phyloP scores from a whole-genome alignment of 2,329 filamentous ascomycete species.

The Cladosporium sphaerospermum region DNA sequence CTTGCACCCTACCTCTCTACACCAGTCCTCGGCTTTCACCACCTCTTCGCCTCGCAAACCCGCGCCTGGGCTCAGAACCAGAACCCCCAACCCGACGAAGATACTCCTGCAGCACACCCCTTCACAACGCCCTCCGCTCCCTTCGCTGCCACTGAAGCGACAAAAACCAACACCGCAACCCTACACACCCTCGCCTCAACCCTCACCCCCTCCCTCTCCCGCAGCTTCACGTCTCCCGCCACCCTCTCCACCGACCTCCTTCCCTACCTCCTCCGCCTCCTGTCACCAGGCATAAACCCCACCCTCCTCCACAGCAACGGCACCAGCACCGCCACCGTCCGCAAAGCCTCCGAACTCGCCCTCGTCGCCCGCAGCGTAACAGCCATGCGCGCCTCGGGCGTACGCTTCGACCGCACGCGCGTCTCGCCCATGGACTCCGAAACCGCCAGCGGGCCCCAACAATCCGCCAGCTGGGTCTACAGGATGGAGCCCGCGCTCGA shows the following conservation, averaged over 20 bases:
- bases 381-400: conserved; percentile 74
- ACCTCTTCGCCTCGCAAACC: conserved; percentile 74
- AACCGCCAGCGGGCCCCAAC: conserved; percentile 15
- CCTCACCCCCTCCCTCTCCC: conserved; percentile 63
- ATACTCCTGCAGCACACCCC: conserved; percentile 44
- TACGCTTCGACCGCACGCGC: conserved; percentile 68
- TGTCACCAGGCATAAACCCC: conserved; percentile 85
- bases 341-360: conserved; percentile 74
- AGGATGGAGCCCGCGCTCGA: conserved; percentile 94
- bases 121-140: conserved; percentile 80
- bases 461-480: conserved; percentile 66
- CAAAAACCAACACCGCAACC: conserved; percentile 69
- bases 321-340: conserved; percentile 68
- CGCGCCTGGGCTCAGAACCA: conserved; percentile 43
- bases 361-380: conserved; percentile 76
- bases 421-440: conserved; percentile 40
- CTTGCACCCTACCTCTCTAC: conserved; percentile 80
- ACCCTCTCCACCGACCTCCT: conserved; percentile 75
- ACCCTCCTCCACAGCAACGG: conserved; percentile 63
- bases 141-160: conserved; percentile 71
- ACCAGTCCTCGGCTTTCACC: conserved; percentile 81
- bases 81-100: conserved; percentile 36
- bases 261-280: conserved; percentile 74
- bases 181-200: conserved; percentile 67
- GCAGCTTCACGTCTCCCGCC: conserved; percentile 72